Evolutionary conservation across 2,329 filamentous ascomycete genomes (phyloP), one percentile per base, ranked within the genome.

Genomic region (Venturia effusa): DNA sequence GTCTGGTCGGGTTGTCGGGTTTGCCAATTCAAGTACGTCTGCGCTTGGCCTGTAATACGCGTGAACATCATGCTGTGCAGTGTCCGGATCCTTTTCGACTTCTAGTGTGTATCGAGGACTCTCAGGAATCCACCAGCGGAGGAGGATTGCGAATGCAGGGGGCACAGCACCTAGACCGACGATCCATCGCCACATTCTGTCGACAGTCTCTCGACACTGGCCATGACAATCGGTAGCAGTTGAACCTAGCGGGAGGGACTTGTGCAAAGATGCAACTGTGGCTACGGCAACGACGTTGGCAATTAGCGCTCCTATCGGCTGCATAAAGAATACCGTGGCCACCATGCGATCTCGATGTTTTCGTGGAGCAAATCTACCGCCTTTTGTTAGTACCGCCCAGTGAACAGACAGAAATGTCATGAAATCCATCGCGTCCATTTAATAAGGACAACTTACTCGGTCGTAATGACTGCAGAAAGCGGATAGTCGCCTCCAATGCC

Each of bases 401-500:
- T n/a, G 37, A n/a, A 37, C 27, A 34, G 48, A 55, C 51, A 41
- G n/a, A 34, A 22, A 51, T 51, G 45, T 51, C 22, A 22, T 4
- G 27, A 22, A 11, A 15, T 15, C 45, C 24, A 11, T 27, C 22
- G 22, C 15, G 10, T 3, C 8, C 11, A 4, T 15, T 10, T 15
- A 15, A 27, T 4, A 45, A 24, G 10, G 45, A 60, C n/a, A 37
- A 55, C 45, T 76, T 81, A 88, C 77, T 89, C 87, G 0, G 86
- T 82, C 0, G 85, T 87, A 40, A 89, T 89, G 10, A 88, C 83
- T 0, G 86, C 85, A 55, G 80, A 84, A 2, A 89, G 75, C 0
- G 87, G 86, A 70, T 88, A 88, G 72, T 88, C 85, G 19, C 83
- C 85, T n/a, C 85, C 64, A 19, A 88, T 85, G 0, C 84, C 84